phyloP scores from a whole-genome alignment of 805 yeast species.

The Candida taoyuanica region DNA sequence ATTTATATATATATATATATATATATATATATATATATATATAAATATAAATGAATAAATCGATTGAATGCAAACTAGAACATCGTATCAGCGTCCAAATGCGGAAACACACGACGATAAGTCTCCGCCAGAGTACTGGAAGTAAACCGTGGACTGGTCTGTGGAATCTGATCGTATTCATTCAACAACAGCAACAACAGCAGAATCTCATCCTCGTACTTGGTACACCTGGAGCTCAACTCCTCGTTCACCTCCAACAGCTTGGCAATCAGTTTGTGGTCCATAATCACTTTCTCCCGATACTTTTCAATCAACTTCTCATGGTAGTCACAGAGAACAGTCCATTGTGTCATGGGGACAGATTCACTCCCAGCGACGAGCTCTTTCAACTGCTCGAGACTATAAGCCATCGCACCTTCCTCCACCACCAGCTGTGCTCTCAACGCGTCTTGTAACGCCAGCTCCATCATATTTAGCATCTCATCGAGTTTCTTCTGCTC shows the following conservation, averaged over 20 bases:
- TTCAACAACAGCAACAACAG: no score
- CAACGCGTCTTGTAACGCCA: not conserved
- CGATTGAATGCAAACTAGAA: no score
- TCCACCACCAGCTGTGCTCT: not conserved
- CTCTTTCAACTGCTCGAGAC: not conserved
- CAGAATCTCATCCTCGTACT: no score
- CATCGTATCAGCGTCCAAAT: no score
- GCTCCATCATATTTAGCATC: not conserved
- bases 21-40: no score
- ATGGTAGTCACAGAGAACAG: constrained; percentile 10
- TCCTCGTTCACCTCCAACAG: constrained; percentile 21
- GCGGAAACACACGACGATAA: no score
- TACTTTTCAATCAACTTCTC: constrained; percentile 1
- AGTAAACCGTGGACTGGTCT: no score
- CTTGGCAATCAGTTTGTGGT: constrained; percentile 16
- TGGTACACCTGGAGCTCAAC: constrained; percentile 3
- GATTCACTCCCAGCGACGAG: not conserved
- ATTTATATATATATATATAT: no score
- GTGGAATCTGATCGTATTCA: no score
- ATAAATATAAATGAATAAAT: no score
- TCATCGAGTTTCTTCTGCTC: not conserved
- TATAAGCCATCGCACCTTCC: no score
- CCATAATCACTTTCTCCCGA: constrained; percentile 5
- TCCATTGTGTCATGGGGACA: constrained; percentile 9
- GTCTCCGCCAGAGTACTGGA: no score